A percentile compares a stretch with the other conserved stretches of the same genome.
phyloP scores from a whole-genome alignment of 768 basidiomycete species.

The Tulasnella sp. region DNA sequence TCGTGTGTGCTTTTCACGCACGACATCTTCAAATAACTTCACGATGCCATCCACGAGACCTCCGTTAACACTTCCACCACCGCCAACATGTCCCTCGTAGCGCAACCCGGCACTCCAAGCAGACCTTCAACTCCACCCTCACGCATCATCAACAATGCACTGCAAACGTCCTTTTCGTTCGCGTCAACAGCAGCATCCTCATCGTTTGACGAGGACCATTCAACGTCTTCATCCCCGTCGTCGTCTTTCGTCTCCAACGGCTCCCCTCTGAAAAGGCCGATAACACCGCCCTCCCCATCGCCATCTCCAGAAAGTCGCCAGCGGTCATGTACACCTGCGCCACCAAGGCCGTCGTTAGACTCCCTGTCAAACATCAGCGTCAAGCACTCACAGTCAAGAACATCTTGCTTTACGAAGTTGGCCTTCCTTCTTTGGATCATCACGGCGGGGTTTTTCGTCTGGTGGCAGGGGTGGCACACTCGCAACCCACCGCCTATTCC shows the following conservation, averaged over 20 bases:
- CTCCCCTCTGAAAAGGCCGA: background rate
- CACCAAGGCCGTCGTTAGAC: background rate
- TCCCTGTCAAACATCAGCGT: constrained; percentile 2
- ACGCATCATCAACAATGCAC: background rate
- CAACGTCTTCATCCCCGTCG: background rate
- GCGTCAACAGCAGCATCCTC: constrained; percentile 4
- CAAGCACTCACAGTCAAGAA: background rate
- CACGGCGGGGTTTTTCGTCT: background rate
- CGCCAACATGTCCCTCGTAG: constrained; percentile 4
- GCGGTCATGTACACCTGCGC: constrained; percentile 4
- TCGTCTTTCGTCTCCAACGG: background rate
- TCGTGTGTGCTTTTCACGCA: background rate
- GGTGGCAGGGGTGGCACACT: constrained; percentile 8
- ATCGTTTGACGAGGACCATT: background rate
- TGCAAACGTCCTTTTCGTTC: background rate
- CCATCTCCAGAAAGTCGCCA: background rate
- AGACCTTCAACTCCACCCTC: constrained; percentile 1
- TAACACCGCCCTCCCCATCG: background rate
- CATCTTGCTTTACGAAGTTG: background rate
- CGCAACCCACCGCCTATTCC: background rate
- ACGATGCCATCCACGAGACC: background rate
- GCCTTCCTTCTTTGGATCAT: constrained; percentile 1
- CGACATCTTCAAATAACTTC: background rate
- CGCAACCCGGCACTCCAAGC: constrained; percentile 6
- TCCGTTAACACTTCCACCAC: background rate